Conservation (phyloP, 2,329 filamentous ascomycete species). For the Fusarium veterinarium region DNA sequence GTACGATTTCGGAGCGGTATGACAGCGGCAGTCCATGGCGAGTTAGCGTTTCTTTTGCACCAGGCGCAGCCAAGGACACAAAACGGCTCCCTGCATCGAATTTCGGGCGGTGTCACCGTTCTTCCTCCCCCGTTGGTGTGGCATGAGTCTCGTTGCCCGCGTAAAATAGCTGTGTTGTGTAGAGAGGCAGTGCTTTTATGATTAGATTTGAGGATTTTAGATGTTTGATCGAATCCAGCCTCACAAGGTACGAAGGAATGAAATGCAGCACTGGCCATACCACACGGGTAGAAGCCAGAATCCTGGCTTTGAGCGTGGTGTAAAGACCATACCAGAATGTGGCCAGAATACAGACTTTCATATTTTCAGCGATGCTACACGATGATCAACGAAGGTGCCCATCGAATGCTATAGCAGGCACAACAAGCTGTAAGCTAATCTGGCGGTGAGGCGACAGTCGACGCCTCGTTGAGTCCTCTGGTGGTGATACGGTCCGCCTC, state of each 20-base stretch:
- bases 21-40: conserved; percentile 45
- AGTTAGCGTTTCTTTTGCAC: conserved; percentile 41
- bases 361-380: not conserved
- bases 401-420: not conserved
- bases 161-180: conserved; percentile 20
- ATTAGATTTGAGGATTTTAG: not conserved
- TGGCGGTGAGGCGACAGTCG: conserved; percentile 16
- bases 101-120: conserved; percentile 42
- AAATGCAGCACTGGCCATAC: not conserved
- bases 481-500: conserved; percentile 37
- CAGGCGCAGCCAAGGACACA: conserved; percentile 35
- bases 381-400: not conserved
- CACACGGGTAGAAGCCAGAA: not conserved
- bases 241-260: not conserved
- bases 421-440: conserved; percentile 9
- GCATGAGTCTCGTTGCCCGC: conserved; percentile 32
- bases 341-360: not conserved
- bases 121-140: conserved; percentile 26
- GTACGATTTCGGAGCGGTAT: conserved; percentile 43
- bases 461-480: conserved; percentile 27
- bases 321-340: not conserved
- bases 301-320: not conserved
- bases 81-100: conserved; percentile 46
- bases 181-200: not conserved
- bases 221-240: not conserved